phyloP scores from a whole-genome alignment of 352 stramenopile species.

The Pythium utonaiense region DNA sequence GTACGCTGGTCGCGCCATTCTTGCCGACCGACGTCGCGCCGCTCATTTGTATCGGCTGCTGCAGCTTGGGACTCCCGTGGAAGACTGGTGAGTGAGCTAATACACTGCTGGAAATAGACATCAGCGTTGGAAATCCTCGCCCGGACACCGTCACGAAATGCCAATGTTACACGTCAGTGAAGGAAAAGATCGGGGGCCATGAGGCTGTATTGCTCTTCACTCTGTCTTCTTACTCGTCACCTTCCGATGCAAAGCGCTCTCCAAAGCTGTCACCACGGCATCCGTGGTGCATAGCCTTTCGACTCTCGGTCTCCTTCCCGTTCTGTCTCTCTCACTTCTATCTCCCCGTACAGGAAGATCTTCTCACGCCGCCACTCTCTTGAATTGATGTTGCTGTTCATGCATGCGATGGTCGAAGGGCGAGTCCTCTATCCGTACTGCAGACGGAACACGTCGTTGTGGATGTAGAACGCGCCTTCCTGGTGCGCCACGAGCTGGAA shows the following conservation, averaged over 20 bases:
- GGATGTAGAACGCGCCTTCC: constrained; percentile 95
- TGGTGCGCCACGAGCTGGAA: constrained; percentile 95
- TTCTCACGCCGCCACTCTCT: background rate
- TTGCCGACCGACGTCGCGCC: constrained; percentile 33
- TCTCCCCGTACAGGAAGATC: background rate
- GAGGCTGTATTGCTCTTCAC: background rate
- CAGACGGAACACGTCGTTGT: constrained; percentile 97
- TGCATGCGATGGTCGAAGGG: background rate
- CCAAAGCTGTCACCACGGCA: too few species aligned
- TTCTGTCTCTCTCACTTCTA: background rate
- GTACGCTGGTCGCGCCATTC: constrained; percentile 32
- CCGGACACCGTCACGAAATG: background rate
- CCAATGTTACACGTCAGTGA: background rate
- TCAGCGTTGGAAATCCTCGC: background rate
- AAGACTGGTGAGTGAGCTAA: background rate
- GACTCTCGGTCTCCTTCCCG: background rate
- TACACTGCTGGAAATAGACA: background rate
- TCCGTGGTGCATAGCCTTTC: too few species aligned
- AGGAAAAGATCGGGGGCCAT: background rate
- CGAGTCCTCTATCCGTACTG: constrained; percentile 91
- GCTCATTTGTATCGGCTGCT: background rate
- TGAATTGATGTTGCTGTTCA: background rate
- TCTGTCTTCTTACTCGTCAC: background rate
- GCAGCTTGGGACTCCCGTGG: background rate
- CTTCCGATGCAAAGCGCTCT: too few species aligned